A percentile compares a stretch with the other conserved stretches of the same genome.
These are phyloP conservation scores for Tylopilus subfusipes DNA, from an alignment of 768 basidiomycete species.

Conservation along the genomic window DNA sequence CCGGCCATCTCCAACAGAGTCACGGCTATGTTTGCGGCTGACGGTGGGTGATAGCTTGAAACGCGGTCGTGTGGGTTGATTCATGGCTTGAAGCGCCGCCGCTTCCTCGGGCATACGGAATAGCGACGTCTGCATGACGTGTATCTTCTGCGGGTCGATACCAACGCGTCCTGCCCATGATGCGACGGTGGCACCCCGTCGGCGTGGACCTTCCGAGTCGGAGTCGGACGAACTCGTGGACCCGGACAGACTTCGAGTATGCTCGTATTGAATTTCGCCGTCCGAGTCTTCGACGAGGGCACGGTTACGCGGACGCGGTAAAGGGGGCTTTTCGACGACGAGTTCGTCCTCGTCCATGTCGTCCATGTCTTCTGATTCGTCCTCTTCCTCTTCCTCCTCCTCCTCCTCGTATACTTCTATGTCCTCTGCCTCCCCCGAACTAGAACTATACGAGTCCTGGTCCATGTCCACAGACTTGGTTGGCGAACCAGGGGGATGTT, in stretches of 20 bases:
- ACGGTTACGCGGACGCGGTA: conserved; percentile 38
- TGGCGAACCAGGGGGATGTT: conserved; percentile 11
- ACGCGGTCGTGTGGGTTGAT: conserved; percentile 37
- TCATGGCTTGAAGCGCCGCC: conserved; percentile 55
- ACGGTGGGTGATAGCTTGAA: conserved; percentile 37
- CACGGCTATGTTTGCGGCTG: conserved; percentile 72
- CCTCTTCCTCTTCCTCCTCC: conserved; percentile 36
- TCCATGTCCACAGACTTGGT: conserved; percentile 30
- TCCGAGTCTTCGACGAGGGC: conserved; percentile 55
- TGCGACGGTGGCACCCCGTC: conserved; percentile 47
- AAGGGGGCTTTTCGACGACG: conserved; percentile 23
- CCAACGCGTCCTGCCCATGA: conserved; percentile 73
- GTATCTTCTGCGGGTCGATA: conserved; percentile 83
- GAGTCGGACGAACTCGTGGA: conserved; percentile 28
- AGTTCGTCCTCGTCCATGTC: conserved; percentile 54
- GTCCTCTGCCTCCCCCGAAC: conserved; percentile 27
- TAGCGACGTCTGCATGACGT: conserved; percentile 89
- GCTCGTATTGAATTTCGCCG: conserved; percentile 48
- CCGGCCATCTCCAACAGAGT: conserved; percentile 71
- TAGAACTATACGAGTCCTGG: conserved; percentile 28
- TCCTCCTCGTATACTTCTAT: conserved; percentile 35
- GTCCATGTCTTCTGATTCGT: conserved; percentile 39
- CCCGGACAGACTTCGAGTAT: conserved; percentile 34
- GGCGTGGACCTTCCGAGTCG: conserved; percentile 15
- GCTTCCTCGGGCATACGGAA: conserved; percentile 77